phyloP scores from a whole-genome alignment of 805 yeast species.

The Ascoidea rubescens region DNA sequence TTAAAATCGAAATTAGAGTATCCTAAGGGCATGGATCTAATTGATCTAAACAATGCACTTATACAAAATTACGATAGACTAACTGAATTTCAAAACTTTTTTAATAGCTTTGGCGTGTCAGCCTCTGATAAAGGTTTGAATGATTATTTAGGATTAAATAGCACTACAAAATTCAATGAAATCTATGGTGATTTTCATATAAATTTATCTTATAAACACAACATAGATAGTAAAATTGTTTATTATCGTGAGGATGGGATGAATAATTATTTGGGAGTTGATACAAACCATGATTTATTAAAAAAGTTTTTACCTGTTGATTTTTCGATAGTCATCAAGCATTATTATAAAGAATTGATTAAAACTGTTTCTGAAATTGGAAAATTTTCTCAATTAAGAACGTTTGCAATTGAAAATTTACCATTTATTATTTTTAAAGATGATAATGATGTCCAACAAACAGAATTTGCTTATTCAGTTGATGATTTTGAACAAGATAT shows the following conservation, averaged over 20 bases:
- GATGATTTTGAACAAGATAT: too few relatives aligned
- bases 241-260: not conserved
- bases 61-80: not conserved
- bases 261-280: not conserved
- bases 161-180: too few relatives aligned
- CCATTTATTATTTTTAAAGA: conserved; percentile 24
- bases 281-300: not conserved
- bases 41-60: not conserved
- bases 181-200: too few relatives aligned
- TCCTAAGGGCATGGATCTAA: not conserved
- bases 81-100: too few relatives aligned
- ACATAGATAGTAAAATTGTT: too few relatives aligned
- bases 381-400: too few relatives aligned
- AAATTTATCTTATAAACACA: too few relatives aligned
- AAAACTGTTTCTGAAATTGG: not conserved
- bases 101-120: not conserved
- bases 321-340: too few relatives aligned
- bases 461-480: too few relatives aligned
- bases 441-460: too few relatives aligned
- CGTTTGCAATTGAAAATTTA: conserved; percentile 13
- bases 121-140: too few relatives aligned
- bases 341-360: not conserved
- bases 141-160: not conserved
- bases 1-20: too few relatives aligned
- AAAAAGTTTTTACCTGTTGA: not conserved